Evolutionary conservation across 2,329 filamentous ascomycete species (phyloP), one percentile per base, ranked within the genome.

Genomic region (Exophiala sp.): DNA sequence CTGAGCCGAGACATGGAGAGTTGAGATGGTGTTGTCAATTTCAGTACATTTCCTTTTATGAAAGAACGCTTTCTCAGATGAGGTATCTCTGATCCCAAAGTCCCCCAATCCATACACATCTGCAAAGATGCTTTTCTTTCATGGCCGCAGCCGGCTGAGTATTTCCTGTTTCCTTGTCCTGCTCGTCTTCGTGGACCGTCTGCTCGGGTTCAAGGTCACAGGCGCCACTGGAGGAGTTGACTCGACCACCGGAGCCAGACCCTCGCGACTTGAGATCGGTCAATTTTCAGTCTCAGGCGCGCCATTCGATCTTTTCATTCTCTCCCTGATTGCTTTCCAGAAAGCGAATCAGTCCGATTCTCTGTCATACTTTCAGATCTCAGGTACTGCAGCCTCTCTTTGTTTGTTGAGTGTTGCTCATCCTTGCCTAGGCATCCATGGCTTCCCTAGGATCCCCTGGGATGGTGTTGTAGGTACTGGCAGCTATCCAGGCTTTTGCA

Each of bases 331-430:
- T 64, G 80, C 82, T 70, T 81, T 91, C 71, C 82, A 88, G 68
- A 77, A 73, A 54, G 79, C 79, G 49, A 71, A 82, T 56, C 83
- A 88, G 67, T 71, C 73, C 23, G 73, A 80, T 54, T 73, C 75
- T 48, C 73, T 85, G 30, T 91, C 87, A 34, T 93, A 82, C 73
- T 94, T 89, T 68, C 80, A 87, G 62, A 77, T 94, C 60, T 78
- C 85, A 52, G 86, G 88, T 86, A 37, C 45, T 52, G 9, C 24
- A 22, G 23, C 24, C 10, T 38, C 16, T 21, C 9, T 27, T 30
- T 32, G 21, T 37, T 22, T 44, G 6, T 2, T 41, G 7, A 19
- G 38, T 21, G 13, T 24, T 14, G 34, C 51, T 58, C 23, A 57
- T 42, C 11, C n/a, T 29, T 10, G 23, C n/a, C n/a, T 16, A 88